These are phyloP conservation scores for Cucumis cinereus DNA, from an alignment of 306 rosid genomes.

Conservation along the genomic window DNA sequence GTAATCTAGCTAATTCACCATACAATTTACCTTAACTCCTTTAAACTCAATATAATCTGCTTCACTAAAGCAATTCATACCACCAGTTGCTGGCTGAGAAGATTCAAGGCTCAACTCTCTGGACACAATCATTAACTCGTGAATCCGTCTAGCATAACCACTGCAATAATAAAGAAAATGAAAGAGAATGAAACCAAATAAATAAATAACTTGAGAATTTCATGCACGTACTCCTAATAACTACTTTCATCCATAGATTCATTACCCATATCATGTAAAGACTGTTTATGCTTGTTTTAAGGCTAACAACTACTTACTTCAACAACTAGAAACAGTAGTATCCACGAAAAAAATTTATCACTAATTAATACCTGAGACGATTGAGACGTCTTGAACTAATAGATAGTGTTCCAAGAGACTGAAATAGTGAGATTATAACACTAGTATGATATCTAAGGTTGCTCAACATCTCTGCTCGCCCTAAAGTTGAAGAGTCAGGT, in stretches of 20 bases:
- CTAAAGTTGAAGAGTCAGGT: conserved; percentile 95
- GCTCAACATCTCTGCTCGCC: conserved; percentile 99
- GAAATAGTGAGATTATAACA: conserved; percentile 84
- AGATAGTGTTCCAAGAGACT: conserved; percentile 91
- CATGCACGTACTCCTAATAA: conserved; percentile 1
- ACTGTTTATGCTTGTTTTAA: not conserved
- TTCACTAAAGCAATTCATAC: conserved; percentile 63
- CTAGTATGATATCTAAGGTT: conserved; percentile 98
- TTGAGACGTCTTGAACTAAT: conserved; percentile 84
- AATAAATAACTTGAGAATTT: not conserved
- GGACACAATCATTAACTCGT: conserved; percentile 69
- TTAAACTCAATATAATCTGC: conserved; percentile 88
- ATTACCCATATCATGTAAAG: not conserved
- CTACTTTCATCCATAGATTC: not conserved
- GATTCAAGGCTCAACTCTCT: conserved; percentile 62
- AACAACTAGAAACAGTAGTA: not conserved
- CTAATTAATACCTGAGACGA: conserved; percentile 69
- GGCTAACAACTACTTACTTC: not conserved
- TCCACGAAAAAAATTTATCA: not conserved
- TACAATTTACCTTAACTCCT: conserved; percentile 55
- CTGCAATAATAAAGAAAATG: conserved; percentile 26
- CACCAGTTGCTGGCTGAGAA: conserved; percentile 36
- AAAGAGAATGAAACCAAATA: not conserved
- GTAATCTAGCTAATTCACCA: conserved; percentile 9
- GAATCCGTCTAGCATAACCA: conserved; percentile 94